These are phyloP conservation scores for Phaffomyces antillensis DNA, from an alignment of 805 yeast genomes.

Conservation along the genomic window DNA sequence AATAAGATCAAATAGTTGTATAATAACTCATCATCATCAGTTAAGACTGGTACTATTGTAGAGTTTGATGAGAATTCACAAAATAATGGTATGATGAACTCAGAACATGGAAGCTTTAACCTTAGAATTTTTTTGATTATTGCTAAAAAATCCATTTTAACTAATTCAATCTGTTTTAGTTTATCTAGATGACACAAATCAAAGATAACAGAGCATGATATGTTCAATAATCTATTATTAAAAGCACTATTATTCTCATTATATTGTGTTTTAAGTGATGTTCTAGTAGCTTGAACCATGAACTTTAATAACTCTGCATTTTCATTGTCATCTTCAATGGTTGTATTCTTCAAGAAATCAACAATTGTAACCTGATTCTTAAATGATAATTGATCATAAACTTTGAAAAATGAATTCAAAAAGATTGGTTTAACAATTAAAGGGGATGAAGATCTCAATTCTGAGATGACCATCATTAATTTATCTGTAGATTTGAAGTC, in stretches of 20 bases:
- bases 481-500: conserved; percentile 20
- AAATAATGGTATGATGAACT: conserved; percentile 39
- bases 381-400: conserved; percentile 27
- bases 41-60: conserved; percentile 14
- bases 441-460: conserved; percentile 30
- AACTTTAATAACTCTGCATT: conserved; percentile 32
- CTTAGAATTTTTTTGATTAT: conserved; percentile 29
- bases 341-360: conserved; percentile 26
- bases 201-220: conserved; percentile 37
- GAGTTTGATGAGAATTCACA: conserved; percentile 41
- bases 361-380: conserved; percentile 31
- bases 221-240: conserved; percentile 31
- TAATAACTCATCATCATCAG: conserved; percentile 24
- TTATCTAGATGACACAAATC: conserved; percentile 41
- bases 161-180: conserved; percentile 31
- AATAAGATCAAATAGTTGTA: conserved; percentile 30
- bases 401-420: conserved; percentile 37
- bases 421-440: conserved; percentile 36
- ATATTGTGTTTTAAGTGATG: not conserved
- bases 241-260: not conserved
- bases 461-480: conserved; percentile 27
- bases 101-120: conserved; percentile 36
- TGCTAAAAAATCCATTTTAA: conserved; percentile 35
- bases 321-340: conserved; percentile 9
- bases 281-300: conserved; percentile 23